Base-by-base conservation (phyloP, 805 yeast species). In the Lipomyces orientalis region DNA sequence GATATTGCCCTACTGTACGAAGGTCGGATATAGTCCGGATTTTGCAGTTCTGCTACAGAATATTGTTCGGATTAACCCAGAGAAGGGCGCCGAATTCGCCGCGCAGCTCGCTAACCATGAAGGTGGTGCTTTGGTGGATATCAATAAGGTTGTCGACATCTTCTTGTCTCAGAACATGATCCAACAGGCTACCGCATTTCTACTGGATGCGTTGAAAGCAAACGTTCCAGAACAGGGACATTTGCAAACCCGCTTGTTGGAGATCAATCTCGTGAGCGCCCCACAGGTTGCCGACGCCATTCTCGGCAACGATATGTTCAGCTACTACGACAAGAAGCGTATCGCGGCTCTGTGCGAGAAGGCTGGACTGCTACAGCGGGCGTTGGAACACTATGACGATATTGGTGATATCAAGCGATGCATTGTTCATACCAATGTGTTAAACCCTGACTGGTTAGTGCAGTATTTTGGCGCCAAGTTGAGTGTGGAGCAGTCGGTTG, bases 271-370 rank as follows among this genome's bases (percentile, higher is more conserved):
- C 78, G 79, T 91, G 77, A 96, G 93, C 78, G 99, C 99, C 19
- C 99, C 99, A 61, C 99, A 95, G 84, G 99, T 95, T 65, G 99
- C 99, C 55, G 99, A 95, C 80, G 99, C 99, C 25, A 95, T 95
- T 73, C 84, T 95, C 75, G 97, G 98, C 68, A 95, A 94, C 80
- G 88, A 89, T 68, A 94, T 95, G 91, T 95, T 96, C 82, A 87
- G 93, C 73, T 97, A 93, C 78, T 95, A 91, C 79, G 99, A 95
- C 79, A 90, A 91, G 75, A 93, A 96, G 74, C 89, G 96, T 49
- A 89, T 95, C 77, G 99, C 98, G 29, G 85, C 88, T 67, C 85
- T 96, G 73, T 88, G 97, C 79, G 99, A 95, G 81, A 92, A 92
- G 81, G 94, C 97, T n/a, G 98, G 98, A 22, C 84, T 95, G 72